A percentile compares a stretch with the other conserved stretches of the same genome.
Evolutionary conservation across 2,329 filamentous ascomycete species (phyloP).

Genomic region (Xenosphaeropsis pyriputrescens): DNA sequence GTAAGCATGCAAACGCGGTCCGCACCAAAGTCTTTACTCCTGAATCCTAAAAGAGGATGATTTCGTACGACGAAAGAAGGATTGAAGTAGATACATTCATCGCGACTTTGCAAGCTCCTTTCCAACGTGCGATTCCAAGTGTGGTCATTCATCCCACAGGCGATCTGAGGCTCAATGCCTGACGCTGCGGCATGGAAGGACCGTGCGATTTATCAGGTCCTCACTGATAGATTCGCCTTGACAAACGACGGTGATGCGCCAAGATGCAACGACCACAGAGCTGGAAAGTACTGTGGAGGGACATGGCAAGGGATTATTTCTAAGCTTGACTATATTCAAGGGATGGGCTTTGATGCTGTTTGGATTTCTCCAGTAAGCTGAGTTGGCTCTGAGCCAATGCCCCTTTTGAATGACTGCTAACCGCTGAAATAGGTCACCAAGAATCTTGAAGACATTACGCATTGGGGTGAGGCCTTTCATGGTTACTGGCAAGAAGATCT

Average conservation of each 20-base stretch:
- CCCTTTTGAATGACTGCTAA: neutral
- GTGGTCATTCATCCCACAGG: too few relatives aligned
- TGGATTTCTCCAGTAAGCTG: conserved; percentile 17
- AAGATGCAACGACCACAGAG: conserved; percentile 15
- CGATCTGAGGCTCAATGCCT: too few relatives aligned
- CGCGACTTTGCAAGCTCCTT: too few relatives aligned
- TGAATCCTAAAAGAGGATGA: too few relatives aligned
- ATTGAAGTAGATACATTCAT: too few relatives aligned
- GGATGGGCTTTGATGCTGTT: conserved; percentile 31
- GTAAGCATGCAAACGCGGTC: too few relatives aligned
- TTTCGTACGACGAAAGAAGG: too few relatives aligned
- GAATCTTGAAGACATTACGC: too few relatives aligned
- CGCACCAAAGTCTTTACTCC: too few relatives aligned
- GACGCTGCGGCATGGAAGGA: conserved; percentile 16
- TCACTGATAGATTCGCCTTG: conserved; percentile 26
- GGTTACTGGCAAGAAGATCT: conserved; percentile 29
- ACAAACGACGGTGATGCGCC: conserved; percentile 16
- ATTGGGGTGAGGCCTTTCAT: conserved; percentile 22
- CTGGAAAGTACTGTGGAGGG: conserved; percentile 27
- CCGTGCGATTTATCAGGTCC: conserved; percentile 25
- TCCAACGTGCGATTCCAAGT: too few relatives aligned
- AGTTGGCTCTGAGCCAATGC: conserved; percentile 13
- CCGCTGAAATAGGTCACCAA: too few relatives aligned
- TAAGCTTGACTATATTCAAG: conserved; percentile 32
- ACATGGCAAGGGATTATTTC: conserved; percentile 31